Evolutionary conservation across 1,284 basidiomycete genomes (phyloP), one percentile per base, ranked within the genome.

Genomic region (Ustilago lituana): DNA sequence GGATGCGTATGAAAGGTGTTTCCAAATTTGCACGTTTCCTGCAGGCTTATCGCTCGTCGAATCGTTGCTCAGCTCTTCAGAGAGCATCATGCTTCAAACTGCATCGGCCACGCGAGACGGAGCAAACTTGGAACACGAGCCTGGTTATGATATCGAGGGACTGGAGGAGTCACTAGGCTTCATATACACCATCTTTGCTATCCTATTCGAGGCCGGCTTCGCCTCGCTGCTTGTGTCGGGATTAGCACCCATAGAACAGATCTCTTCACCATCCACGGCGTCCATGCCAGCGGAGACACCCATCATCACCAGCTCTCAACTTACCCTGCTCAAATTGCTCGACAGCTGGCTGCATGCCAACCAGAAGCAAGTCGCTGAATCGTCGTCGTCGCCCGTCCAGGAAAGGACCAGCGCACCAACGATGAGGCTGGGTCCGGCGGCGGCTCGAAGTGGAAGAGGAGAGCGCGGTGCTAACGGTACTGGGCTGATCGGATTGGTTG

Each of bases 321-420:
- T 73, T 11, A 68, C 61, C 2, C 39, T 74, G 26, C 56, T 76
- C n/a, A 73, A 73, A 32, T 47, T 72, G 8, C 53, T 74, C 17
- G 74, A 76, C 35, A 49, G 52, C 41, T 73, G 68, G 59, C 51
- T 76, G 8, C 71, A 76, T 36, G 32, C 40, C 1, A 24, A 32
- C 26, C 65, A 68, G 20, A 50, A 46, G 31, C 35, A 56, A 15
- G 44, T 48, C 0, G 38, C 38, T 8, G 33, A 56, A 29, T 27
- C 45, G 3, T 19, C 38, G 1, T 40, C 41, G 31, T 4, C 12
- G 11, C 5, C 35, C 20, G 24, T 5, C 39, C 15, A 19, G n/a
- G 14, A 10, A 6, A 9, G 8, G 11, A 27, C 14, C n/a, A n/a
- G n/a, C 12, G 35, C 32, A 9, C 45, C 45, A 26, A 27, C 7